Evolutionary conservation across 768 basidiomycete species (phyloP).

Genomic region (Mycena galericulata): DNA sequence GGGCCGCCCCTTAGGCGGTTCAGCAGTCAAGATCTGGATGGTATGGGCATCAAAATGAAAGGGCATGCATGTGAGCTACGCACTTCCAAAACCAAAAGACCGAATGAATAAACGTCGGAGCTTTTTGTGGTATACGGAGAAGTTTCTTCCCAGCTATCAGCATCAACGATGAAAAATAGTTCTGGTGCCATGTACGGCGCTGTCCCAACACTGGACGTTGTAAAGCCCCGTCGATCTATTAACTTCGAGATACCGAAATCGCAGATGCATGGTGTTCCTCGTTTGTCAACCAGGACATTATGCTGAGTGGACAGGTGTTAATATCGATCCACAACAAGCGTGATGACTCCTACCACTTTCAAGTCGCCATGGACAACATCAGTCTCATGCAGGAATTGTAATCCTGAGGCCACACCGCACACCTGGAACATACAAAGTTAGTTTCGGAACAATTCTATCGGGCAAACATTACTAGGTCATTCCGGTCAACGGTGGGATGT

Average conservation of each 20-base stretch:
- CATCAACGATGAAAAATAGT: slow-evolving; percentile 17
- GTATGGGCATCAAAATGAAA: not conserved
- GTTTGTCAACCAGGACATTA: slow-evolving; percentile 28
- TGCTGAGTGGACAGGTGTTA: not conserved
- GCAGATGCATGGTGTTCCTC: slow-evolving; percentile 18
- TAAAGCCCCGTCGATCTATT: slow-evolving; percentile 15
- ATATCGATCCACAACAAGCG: not conserved
- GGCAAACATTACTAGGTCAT: slow-evolving; percentile 4
- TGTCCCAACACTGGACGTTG: slow-evolving; percentile 22
- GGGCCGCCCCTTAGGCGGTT: slow-evolving; percentile 18
- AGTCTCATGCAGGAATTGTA: not conserved
- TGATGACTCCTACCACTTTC: slow-evolving; percentile 2
- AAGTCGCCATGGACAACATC: slow-evolving; percentile 22
- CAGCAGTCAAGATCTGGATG: slow-evolving; percentile 10
- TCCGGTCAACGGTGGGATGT: not conserved
- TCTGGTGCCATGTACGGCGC: slow-evolving; percentile 31
- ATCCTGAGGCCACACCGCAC: not conserved
- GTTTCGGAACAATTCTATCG: not conserved
- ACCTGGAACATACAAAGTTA: not conserved
- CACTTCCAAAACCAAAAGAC: slow-evolving; percentile 23
- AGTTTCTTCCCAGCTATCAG: not conserved
- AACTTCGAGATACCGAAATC: slow-evolving; percentile 32
- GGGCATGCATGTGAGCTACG: not conserved
- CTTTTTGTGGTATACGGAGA: slow-evolving; percentile 13
- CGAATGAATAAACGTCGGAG: slow-evolving; percentile 31